These are phyloP conservation scores for Yarrowia osloensis DNA, from an alignment of 805 yeast species.

Conservation along the genomic window DNA sequence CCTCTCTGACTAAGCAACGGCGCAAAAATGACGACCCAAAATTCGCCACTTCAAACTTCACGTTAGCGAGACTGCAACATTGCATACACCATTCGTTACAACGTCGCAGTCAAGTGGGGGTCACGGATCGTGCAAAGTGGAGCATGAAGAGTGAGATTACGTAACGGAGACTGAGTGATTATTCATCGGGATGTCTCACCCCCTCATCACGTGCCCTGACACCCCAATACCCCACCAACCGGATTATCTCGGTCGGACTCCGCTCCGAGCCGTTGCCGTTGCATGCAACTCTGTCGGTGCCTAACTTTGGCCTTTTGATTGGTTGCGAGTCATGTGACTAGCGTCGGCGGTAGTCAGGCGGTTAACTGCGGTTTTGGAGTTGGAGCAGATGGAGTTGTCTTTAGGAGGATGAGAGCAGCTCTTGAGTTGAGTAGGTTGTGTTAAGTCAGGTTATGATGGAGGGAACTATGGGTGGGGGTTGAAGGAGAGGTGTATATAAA, in stretches of 20 bases:
- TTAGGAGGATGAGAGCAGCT: neutral
- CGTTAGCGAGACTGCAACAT: neutral
- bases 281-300: neutral
- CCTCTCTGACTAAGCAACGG: no score
- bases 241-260: slow-evolving; percentile 20
- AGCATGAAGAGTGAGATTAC: no score
- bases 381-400: no score
- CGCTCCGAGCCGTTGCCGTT: slow-evolving; percentile 7
- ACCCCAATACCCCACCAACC: neutral
- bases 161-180: neutral
- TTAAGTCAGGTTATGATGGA: no score
- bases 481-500: no score
- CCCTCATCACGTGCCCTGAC: no score
- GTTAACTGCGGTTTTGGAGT: neutral
- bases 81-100: neutral
- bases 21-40: no score
- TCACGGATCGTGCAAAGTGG: no score
- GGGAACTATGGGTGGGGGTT: no score
- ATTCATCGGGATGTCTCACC: no score
- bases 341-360: neutral
- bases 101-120: neutral
- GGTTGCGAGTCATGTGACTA: neutral
- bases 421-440: no score
- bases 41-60: no score
- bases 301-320: neutral